Base-by-base conservation (phyloP, 768 basidiomycete genomes). In the Bullera alba region DNA sequence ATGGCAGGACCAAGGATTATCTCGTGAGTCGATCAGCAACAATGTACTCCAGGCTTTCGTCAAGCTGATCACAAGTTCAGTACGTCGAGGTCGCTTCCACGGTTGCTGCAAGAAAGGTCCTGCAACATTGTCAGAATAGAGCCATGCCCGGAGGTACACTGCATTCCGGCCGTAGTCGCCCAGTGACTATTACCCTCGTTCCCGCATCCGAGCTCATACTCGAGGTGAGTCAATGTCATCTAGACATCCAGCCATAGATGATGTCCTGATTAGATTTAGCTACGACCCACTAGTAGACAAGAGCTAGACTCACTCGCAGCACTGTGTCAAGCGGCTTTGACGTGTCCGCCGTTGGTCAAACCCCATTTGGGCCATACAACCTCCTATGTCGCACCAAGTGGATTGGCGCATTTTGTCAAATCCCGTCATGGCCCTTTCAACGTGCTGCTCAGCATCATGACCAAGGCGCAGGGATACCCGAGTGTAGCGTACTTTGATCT, bases 401-500 rank as follows among this genome's bases (percentile, higher is more conserved):
- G 56, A 2, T 23, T 51, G 12, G 57, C 65, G 0, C 53, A 61
- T 19, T 69, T 67, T 48, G 56, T 69, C 50, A 69, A 69, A 39
- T 56, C 56, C 30, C 55, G 65, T 1, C 63, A 65, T 53, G 65
- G 63, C 8, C 65, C 67, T 0, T 69, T 57, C 48, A 53, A 60
- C 30, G 57, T 57, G 10, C 43, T 65, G 16, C 54, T 69, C 58
- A 61, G 58, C 12, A 53, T 64, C 15, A 36, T 69, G 54, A 63
- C 63, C 42, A 67, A 67, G 53, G 32, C 65, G 34, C 50, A 37
- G 12, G 56, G 54, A 10, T 49, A 45, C 22, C 39, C 46, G 19
- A 65, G 60, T 43, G 61, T 62, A 12, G 60, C 60, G 12, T 69
- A 64, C 51, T 65, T 61, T 61, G 67, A 69, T 41, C 28, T 65